Evolutionary conservation across 1,139 yeast species (phyloP).

Genomic region (Pichia sp.): DNA sequence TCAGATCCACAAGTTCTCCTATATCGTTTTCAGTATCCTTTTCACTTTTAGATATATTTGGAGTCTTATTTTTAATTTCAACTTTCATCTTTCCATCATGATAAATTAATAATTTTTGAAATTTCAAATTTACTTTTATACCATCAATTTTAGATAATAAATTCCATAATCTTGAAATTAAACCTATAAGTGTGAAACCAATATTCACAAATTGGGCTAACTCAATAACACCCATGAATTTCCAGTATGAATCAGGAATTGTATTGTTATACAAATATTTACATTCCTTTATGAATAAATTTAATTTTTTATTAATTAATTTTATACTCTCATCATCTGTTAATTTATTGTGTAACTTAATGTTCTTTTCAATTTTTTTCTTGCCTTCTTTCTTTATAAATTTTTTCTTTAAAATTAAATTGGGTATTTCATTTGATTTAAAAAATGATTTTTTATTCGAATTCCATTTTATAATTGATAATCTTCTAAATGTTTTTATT

Average conservation of each 20-base stretch:
- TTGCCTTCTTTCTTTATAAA: slow-evolving; percentile 3
- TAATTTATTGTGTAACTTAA: slow-evolving; percentile 7
- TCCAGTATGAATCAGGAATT: slow-evolving; percentile 47
- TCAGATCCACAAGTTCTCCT: slow-evolving; percentile 24
- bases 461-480: slow-evolving; percentile 10
- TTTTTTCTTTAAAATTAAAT: not conserved
- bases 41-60: not conserved
- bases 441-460: slow-evolving; percentile 6
- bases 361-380: slow-evolving; percentile 1
- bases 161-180: slow-evolving; percentile 41
- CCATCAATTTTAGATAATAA: slow-evolving; percentile 27
- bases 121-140: slow-evolving; percentile 13
- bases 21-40: slow-evolving; percentile 17
- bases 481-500: slow-evolving; percentile 11
- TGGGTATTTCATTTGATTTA: slow-evolving; percentile 7
- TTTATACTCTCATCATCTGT: slow-evolving; percentile 8
- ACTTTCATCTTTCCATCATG: not conserved
- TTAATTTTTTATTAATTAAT: slow-evolving; percentile 18
- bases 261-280: slow-evolving; percentile 37
- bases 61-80: slow-evolving; percentile 12
- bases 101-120: slow-evolving; percentile 12
- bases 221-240: slow-evolving; percentile 62
- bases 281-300: slow-evolving; percentile 22
- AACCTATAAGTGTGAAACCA: slow-evolving; percentile 65
- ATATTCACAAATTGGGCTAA: slow-evolving; percentile 73